Conservation (phyloP, 2,329 filamentous ascomycete genomes). For the Phyllosticta paracitricarpa region DNA sequence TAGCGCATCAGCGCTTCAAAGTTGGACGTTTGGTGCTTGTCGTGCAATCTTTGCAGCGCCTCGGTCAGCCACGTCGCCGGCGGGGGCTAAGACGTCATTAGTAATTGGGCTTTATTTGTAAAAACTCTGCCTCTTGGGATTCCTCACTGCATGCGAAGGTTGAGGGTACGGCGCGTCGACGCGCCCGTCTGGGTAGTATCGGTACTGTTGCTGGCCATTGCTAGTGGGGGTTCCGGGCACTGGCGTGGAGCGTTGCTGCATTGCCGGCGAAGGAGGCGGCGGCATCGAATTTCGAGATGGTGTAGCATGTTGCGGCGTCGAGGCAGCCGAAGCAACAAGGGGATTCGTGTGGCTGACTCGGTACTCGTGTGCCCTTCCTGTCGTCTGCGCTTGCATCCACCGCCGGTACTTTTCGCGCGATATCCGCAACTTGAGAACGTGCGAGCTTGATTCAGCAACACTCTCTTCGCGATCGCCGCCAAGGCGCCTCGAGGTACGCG, state of each 20-base stretch:
- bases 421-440: conserved; percentile 69
- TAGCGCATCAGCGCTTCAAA: conserved; percentile 93
- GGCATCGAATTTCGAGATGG: conserved; percentile 48
- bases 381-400: conserved; percentile 47
- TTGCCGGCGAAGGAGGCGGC: conserved; percentile 38
- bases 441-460: conserved; percentile 51
- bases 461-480: conserved; percentile 67
- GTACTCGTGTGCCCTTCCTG: conserved; percentile 25
- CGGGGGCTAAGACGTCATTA: conserved; percentile 49
- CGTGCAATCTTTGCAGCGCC: conserved; percentile 62
- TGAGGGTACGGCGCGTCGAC: conserved; percentile 56
- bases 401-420: conserved; percentile 61
- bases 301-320: conserved; percentile 39
- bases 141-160: conserved; percentile 25
- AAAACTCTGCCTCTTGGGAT: conserved; percentile 1
- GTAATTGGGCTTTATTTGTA: background rate
- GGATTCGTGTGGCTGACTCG: conserved; percentile 33
- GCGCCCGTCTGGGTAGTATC: conserved; percentile 43
- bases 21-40: conserved; percentile 63
- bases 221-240: conserved; percentile 26
- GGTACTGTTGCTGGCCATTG: conserved; percentile 20
- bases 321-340: conserved; percentile 36
- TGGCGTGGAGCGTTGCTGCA: conserved; percentile 25
- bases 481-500: conserved; percentile 53
- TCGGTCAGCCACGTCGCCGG: conserved; percentile 76